A percentile compares a stretch with the other conserved stretches of the same genome.
Evolutionary conservation across 2,329 filamentous ascomycete genomes (phyloP).

Genomic region (Sporothrix pseudoabietina): DNA sequence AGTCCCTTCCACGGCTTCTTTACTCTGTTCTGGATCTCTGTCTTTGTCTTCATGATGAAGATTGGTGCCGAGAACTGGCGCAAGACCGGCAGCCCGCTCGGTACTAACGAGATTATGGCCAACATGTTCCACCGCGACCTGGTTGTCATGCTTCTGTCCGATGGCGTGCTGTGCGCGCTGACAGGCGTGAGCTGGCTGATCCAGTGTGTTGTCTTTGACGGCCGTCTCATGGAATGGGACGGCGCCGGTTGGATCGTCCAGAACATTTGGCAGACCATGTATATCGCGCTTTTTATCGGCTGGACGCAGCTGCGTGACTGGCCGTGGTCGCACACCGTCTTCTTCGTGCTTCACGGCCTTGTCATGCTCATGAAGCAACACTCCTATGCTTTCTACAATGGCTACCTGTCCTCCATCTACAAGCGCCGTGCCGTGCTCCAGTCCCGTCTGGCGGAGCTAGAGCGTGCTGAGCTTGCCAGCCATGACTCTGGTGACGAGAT

Average conservation of each 20-base stretch:
- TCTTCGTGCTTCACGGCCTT: constrained; percentile 72
- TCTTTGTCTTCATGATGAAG: constrained; percentile 66
- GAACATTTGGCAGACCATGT: constrained; percentile 70
- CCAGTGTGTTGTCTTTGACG: constrained; percentile 61
- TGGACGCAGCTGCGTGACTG: constrained; percentile 72
- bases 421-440: constrained; percentile 52
- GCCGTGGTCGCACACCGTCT: constrained; percentile 82
- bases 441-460: constrained; percentile 46
- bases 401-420: constrained; percentile 65
- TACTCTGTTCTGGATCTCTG: constrained; percentile 74
- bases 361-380: constrained; percentile 85
- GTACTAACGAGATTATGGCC: constrained; percentile 70
- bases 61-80: constrained; percentile 70
- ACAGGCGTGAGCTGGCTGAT: constrained; percentile 67
- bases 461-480: background rate
- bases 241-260: constrained; percentile 72
- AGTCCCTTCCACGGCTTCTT: constrained; percentile 80
- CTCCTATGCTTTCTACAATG: constrained; percentile 78
- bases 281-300: constrained; percentile 62
- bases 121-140: constrained; percentile 64
- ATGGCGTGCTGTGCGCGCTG: constrained; percentile 67
- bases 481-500: background rate
- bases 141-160: constrained; percentile 60
- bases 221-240: constrained; percentile 65
- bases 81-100: constrained; percentile 67